phyloP scores from a whole-genome alignment of 257 asterid genomes.

The Phtheirospermum japonicum region DNA sequence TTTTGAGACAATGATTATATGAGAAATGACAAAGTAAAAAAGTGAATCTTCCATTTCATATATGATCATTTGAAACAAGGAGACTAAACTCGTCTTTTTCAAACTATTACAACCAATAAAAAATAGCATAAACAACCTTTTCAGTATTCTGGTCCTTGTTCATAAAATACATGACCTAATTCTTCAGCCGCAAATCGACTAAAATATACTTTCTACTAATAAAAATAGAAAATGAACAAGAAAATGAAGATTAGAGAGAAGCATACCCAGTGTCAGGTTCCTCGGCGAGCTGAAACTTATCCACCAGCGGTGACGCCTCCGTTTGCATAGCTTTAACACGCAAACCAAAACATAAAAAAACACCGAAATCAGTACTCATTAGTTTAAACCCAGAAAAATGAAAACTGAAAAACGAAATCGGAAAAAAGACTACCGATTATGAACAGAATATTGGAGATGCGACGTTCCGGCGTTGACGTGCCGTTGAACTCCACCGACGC shows the following conservation, averaged over 20 bases:
- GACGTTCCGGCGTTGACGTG: slow-evolving; percentile 42
- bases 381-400: not conserved
- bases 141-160: not conserved
- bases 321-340: slow-evolving; percentile 76
- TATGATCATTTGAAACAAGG: not conserved
- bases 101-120: not conserved
- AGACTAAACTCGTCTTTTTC: too few relatives aligned
- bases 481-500: slow-evolving; percentile 36
- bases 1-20: slow-evolving; percentile 2
- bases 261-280: slow-evolving; percentile 55
- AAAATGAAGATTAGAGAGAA: slow-evolving; percentile 20
- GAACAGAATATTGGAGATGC: slow-evolving; percentile 69
- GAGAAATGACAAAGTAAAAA: not conserved
- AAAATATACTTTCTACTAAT: not conserved
- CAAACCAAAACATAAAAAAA: not conserved
- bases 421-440: slow-evolving; percentile 55
- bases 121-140: not conserved
- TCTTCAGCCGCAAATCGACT: not conserved
- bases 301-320: slow-evolving; percentile 83
- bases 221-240: not conserved
- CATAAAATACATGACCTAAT: not conserved
- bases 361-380: not conserved
- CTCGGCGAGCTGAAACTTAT: slow-evolving; percentile 70
- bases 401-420: not conserved
- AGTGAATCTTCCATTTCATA: slow-evolving; percentile 1